Evolutionary conservation across 768 basidiomycete genomes (phyloP), one percentile per base, ranked within the genome.

Genomic region (Tephrocybe sp.): DNA sequence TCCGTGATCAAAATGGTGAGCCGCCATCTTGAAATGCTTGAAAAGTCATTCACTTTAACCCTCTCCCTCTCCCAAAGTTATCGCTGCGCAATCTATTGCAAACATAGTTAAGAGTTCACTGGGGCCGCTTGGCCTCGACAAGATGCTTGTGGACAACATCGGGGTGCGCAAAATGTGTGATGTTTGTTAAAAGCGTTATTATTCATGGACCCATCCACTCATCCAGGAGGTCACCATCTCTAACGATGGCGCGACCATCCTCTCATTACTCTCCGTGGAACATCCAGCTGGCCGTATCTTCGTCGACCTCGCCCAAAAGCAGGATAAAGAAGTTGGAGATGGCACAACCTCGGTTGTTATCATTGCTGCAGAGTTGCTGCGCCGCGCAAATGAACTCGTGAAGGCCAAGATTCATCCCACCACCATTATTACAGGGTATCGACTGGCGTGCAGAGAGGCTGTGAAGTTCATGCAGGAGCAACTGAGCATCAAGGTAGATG

Each of bases 251-350:
- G 97, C 97, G 13, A 98, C 97, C n/a, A 99, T 99, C 59, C 83
- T 99, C 31, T 86, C 91, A 19, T 77, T 98, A 16, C 76, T 98
- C 33, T 84, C 92, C 13, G 94, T 99, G 38, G 92, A 97, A 61
- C 93, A 98, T 64, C 97, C 97, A 22, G 97, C 97, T 3, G 97
- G 94, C 18, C 87, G 91, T 56, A 94, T 99, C 55, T 93, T 99
- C 57, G 94, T 98, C 40, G 94, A 97, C 69, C 88, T 99, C 38
- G 94, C 97, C 1, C 94, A 98, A 70, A 97, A 98, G 63, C 94
- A 98, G 69, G 97, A 99, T 69, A 97, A 94, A 66, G 97, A 99
- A 70, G 97, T 99, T 9, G 97, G 97, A 30, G 97, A 99, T 72
- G 97, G 97, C 12, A 99, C 97, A 7, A 99, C 97, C 2, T 97